Evolutionary conservation across 2,329 filamentous ascomycete species (phyloP), one percentile per base, ranked within the genome.

Genomic region (Aspergillus persii): DNA sequence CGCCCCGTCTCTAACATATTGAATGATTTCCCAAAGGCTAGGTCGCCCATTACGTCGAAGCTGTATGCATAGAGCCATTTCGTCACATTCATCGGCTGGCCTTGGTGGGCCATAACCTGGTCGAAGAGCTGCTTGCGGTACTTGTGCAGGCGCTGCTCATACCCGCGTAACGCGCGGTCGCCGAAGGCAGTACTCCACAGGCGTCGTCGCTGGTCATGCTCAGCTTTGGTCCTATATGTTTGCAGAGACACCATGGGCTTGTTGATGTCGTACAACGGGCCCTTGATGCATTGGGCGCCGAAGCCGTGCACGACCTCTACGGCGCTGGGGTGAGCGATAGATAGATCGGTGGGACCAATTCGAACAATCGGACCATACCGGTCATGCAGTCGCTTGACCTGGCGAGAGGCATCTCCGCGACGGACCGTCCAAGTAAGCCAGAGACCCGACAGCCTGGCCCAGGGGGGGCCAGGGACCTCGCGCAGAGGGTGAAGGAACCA

Each of bases 171-270:
- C 4, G 74, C 71, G 55, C 72, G 75, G 58, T 77, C 73, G 56
- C 72, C 75, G 63, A 80, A 80, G 0, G 72, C 78, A 8, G 68
- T 62, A 53, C 71, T 74, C 78, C 78, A 81, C 29, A 77, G 66
- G 9, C 74, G 68, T 8, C 78, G 69, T 27, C 78, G 69, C 8
- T 68, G 65, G 58, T 78, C 75, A 66, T 80, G 78, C 27, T 69
- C 23, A n/a, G 62, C 57, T 48, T 68, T 68, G 50, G 77, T 70
- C 4, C 79, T 72, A 4, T 66, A 70, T 18, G 73, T 74, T 48
- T 80, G 76, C 56, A 83, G 63, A 0, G 76, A 76, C 1, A 63
- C 60, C 11, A 71, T 65, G 23, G 74, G 76, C n/a, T 51, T 51
- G 11, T 66, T 71, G 30, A 57, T 53, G 27, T 74, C 72, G 62